These are phyloP conservation scores for Buxus sempervirens DNA, from an alignment of 164 flowering plant genomes.

Conservation along the genomic window DNA sequence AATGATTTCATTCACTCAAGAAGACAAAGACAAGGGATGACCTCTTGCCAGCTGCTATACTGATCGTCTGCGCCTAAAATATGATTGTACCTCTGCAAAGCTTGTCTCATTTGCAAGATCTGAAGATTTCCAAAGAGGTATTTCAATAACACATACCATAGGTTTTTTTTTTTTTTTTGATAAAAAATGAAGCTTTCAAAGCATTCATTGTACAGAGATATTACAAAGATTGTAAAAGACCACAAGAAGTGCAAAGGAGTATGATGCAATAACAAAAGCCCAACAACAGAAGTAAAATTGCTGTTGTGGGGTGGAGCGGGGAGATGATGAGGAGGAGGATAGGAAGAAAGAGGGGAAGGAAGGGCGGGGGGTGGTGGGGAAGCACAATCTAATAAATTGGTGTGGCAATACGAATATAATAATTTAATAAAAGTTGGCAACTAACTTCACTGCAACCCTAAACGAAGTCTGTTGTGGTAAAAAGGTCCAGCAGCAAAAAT, in stretches of 20 bases:
- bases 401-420: neutral
- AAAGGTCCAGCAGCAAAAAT: neutral
- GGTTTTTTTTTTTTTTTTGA: no score
- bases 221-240: no score
- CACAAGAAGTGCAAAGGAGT: neutral
- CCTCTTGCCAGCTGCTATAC: conserved; percentile 97
- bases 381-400: no score
- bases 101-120: conserved; percentile 80
- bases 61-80: conserved; percentile 86
- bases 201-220: no score
- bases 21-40: conserved; percentile 11
- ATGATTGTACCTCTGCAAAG: conserved; percentile 79
- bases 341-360: no score
- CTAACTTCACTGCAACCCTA: neutral
- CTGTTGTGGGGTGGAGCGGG: no score
- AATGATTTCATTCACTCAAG: neutral
- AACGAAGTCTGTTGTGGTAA: neutral
- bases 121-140: conserved; percentile 25
- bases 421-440: neutral
- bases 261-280: neutral
- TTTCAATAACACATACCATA: neutral
- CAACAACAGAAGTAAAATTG: no score
- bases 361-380: no score
- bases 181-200: no score
- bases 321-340: no score